phyloP scores from a whole-genome alignment of 352 stramenopile species.

The Phytophthora quininea region DNA sequence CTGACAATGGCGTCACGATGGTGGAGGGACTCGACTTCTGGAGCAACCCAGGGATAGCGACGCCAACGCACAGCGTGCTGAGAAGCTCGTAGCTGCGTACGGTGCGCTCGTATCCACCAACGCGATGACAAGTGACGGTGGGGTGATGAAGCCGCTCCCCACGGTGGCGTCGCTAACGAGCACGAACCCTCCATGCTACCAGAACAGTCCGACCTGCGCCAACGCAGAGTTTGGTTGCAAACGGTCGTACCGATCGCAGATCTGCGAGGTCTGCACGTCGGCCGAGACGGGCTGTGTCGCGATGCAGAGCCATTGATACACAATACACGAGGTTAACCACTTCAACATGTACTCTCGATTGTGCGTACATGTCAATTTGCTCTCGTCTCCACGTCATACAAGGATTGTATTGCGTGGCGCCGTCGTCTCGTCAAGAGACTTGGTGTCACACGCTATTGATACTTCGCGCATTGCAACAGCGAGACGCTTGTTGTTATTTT shows the following conservation, averaged over 20 bases:
- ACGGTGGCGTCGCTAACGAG: conserved; percentile 36
- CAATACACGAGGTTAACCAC: background rate
- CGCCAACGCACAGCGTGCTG: conserved; percentile 52
- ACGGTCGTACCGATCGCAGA: conserved; percentile 62
- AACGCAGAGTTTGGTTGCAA: conserved; percentile 58
- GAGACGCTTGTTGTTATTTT: too few relatives aligned
- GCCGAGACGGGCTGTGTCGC: conserved; percentile 42
- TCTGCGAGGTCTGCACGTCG: conserved; percentile 62
- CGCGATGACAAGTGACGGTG: conserved; percentile 42
- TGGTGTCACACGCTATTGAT: too few relatives aligned
- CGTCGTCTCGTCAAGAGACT: too few relatives aligned
- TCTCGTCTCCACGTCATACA: too few relatives aligned
- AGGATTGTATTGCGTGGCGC: too few relatives aligned
- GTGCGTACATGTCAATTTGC: background rate
- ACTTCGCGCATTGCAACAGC: too few relatives aligned
- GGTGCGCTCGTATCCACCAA: conserved; percentile 39
- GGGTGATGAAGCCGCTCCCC: conserved; percentile 53
- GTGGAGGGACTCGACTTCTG: conserved; percentile 67
- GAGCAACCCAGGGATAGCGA: conserved; percentile 46
- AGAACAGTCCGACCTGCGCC: conserved; percentile 61
- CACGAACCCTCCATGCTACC: conserved; percentile 63
- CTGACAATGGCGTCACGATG: conserved; percentile 23
- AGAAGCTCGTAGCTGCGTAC: conserved; percentile 61
- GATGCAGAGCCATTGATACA: background rate
- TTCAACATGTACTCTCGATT: background rate